These are phyloP conservation scores for Nothophytophthora sp. DNA, from an alignment of 352 stramenopile genomes.

Conservation along the genomic window DNA sequence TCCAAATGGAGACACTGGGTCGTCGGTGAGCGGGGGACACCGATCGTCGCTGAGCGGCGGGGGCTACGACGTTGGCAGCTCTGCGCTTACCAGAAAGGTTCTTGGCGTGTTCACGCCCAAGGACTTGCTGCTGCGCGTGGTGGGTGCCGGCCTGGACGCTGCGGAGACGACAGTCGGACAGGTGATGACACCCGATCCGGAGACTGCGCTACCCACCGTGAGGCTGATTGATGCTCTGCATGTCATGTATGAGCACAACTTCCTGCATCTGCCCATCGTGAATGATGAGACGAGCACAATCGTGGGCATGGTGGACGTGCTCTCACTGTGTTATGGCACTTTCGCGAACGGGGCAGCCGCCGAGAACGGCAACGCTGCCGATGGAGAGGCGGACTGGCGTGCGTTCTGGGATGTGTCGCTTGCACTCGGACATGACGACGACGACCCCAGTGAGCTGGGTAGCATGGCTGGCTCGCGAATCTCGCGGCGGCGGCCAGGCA, in stretches of 20 bases:
- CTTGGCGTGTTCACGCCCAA: slow-evolving; percentile 98
- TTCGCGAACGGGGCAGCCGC: slow-evolving; percentile 71
- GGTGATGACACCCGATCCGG: slow-evolving; percentile 97
- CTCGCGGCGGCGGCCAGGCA: slow-evolving; percentile 35
- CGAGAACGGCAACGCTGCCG: slow-evolving; percentile 31
- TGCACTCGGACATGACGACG: slow-evolving; percentile 70
- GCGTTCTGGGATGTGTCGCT: slow-evolving; percentile 91
- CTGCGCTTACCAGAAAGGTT: slow-evolving; percentile 51
- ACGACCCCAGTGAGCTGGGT: slow-evolving; percentile 72
- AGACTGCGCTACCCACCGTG: slow-evolving; percentile 91
- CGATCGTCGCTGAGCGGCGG: slow-evolving; percentile 36
- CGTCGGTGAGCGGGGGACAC: slow-evolving; percentile 35
- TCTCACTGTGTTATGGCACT: slow-evolving; percentile 89
- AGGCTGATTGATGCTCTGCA: slow-evolving; percentile 97
- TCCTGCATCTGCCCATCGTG: slow-evolving; percentile 96
- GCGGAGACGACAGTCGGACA: slow-evolving; percentile 88
- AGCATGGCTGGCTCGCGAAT: slow-evolving; percentile 62
- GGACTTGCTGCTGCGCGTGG: slow-evolving; percentile 95
- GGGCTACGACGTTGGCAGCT: slow-evolving; percentile 44
- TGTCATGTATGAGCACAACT: slow-evolving; percentile 98
- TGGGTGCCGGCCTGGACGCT: slow-evolving; percentile 91
- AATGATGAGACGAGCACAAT: slow-evolving; percentile 77
- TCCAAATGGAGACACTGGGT: slow-evolving; percentile 36
- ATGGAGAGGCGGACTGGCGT: slow-evolving; percentile 77
- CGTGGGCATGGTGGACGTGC: slow-evolving; percentile 84